Evolutionary conservation across 2,329 filamentous ascomycete species (phyloP).

Genomic region (Diaporthe sp.): DNA sequence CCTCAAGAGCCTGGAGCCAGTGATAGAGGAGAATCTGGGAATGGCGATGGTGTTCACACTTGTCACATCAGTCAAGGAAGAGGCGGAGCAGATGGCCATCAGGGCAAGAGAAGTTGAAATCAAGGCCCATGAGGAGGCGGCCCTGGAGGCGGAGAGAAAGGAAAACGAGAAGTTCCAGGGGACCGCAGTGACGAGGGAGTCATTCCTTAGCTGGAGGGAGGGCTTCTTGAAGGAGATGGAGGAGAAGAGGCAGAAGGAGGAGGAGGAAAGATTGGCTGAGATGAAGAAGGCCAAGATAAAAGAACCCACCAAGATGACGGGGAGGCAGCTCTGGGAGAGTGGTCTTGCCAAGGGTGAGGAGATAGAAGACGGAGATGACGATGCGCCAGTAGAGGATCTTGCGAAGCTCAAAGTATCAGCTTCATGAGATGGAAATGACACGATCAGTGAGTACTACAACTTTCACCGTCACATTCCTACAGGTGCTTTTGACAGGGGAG

Average conservation of each 20-base stretch:
- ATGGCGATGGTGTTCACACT: conserved; percentile 99
- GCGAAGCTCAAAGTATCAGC: conserved; percentile 79
- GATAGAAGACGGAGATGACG: conserved; percentile 74
- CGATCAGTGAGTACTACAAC: neutral
- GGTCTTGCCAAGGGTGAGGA: conserved; percentile 76
- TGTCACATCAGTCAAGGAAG: conserved; percentile 87
- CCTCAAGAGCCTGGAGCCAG: conserved; percentile 76
- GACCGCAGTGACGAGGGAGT: conserved; percentile 85
- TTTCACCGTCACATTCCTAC: neutral
- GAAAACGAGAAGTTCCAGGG: conserved; percentile 98
- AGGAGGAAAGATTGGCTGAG: conserved; percentile 85
- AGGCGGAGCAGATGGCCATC: conserved; percentile 84
- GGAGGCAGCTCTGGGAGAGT: conserved; percentile 81
- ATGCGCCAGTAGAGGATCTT: conserved; percentile 70
- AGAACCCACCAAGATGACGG: conserved; percentile 78
- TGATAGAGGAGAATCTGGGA: conserved; percentile 90
- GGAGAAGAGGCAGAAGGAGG: conserved; percentile 73
- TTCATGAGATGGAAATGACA: conserved; percentile 41
- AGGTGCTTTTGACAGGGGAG: neutral
- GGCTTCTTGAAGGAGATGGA: conserved; percentile 84
- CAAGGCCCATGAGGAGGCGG: conserved; percentile 65
- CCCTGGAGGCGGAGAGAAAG: conserved; percentile 77
- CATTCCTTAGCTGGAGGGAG: conserved; percentile 85
- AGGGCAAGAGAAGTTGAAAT: conserved; percentile 76
- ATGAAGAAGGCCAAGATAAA: conserved; percentile 82